Evolutionary conservation across 2,329 filamentous ascomycete genomes (phyloP).

Genomic region (Hysterium pulicare): DNA sequence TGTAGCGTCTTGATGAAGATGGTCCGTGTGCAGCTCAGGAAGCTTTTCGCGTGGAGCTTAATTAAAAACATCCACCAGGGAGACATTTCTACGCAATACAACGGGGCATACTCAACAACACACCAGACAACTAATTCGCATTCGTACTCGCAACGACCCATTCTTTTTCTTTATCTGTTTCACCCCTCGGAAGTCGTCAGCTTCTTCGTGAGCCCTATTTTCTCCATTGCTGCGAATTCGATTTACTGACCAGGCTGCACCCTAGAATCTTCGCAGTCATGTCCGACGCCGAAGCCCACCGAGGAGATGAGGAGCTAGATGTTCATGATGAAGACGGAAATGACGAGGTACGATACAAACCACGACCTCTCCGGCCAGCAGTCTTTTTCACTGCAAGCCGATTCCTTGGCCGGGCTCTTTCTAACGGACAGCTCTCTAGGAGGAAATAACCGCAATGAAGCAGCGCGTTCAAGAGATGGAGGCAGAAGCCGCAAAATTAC

Average conservation of each 20-base stretch:
- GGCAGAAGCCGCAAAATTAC: constrained; percentile 56
- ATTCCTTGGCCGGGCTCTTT: constrained; percentile 2
- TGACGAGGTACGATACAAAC: constrained; percentile 31
- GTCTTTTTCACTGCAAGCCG: background rate
- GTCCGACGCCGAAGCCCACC: constrained; percentile 10
- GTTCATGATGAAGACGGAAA: constrained; percentile 29
- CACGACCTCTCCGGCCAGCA: no score
- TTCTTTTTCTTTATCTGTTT: background rate
- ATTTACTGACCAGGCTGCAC: background rate
- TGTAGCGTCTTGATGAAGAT: no score
- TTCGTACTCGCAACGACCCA: background rate
- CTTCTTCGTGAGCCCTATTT: background rate
- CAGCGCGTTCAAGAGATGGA: constrained; percentile 55
- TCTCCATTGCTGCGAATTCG: no score
- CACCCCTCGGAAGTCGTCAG: background rate
- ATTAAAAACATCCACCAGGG: no score
- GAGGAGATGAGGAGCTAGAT: constrained; percentile 20
- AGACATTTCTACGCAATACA: no score
- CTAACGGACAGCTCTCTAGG: constrained; percentile 16
- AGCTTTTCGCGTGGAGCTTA: no score
- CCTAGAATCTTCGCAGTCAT: constrained; percentile 3
- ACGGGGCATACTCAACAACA: no score
- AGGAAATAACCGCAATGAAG: constrained; percentile 50
- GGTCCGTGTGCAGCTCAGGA: no score
- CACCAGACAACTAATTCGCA: no score